Evolutionary conservation across 2,329 filamentous ascomycete genomes (phyloP), one percentile per base, ranked within the genome.

Genomic region (Juglanconis sp.): DNA sequence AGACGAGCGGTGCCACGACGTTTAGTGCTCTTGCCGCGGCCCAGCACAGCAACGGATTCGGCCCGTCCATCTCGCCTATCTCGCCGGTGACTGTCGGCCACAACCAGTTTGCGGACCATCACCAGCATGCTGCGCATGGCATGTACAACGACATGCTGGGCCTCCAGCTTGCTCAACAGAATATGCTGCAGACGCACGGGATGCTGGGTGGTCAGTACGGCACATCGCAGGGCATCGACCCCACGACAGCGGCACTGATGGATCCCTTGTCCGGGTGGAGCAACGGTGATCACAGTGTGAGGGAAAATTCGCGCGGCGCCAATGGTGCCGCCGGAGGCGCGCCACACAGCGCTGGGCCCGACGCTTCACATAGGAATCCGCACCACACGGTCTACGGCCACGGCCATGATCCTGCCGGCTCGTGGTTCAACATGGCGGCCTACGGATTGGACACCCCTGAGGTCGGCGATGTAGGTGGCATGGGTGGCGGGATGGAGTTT

Each of bases 401-500:
- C 52, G 71, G 70, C 4, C 74, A 75, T 40, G 82, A 85, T 63
- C 76, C 46, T 7, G 82, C 78, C 54, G 88, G 87, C 56, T 91
- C 90, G 5, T 98, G 93, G 91, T 96, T 96, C 73, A 34, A 30
- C 3, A 17, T 46, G n/a, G 87, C 96, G 79, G 92, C 93, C 1
- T 96, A 96, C 74, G 96, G 96, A 70, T 86, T 96, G 74, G 90
- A 95, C 61, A 90, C 92, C 24, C 87, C 90, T 0, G 84, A 86
- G 60, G 74, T 84, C 47, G 75, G 77, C 6, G 81, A 81, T 57
- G 81, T 77, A 34, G 74, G 72, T 3, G 68, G 72, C 7, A 68
- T 81, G 64, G 71, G 71, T 31, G 75, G 75, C 40, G 72, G 50
- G 10, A 40, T 81, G 32, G 73, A 73, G 9, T 84, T 84, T 65